phyloP scores from a whole-genome alignment of 768 basidiomycete genomes.

The Rhodotorula taiwanensis region DNA sequence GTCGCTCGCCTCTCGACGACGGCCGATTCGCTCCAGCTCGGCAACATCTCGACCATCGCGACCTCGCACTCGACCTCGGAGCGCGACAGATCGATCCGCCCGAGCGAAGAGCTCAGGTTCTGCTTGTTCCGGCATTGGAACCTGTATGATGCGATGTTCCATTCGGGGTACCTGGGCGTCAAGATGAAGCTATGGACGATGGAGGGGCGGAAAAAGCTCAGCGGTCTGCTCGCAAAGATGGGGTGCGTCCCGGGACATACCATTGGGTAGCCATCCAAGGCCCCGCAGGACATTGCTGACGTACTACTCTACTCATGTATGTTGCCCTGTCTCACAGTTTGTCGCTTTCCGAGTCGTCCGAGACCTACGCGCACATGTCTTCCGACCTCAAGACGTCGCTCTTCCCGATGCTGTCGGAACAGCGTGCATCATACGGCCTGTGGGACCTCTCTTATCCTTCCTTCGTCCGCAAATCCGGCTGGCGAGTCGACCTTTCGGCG shows the following conservation, averaged over 20 bases:
- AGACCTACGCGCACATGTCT: conserved; percentile 92
- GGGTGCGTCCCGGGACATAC: too few species aligned
- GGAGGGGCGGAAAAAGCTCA: conserved; percentile 76
- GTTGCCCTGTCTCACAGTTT: too few species aligned
- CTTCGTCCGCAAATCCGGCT: conserved; percentile 86
- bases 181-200: conserved; percentile 97
- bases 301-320: too few species aligned
- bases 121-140: conserved; percentile 97
- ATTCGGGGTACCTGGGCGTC: conserved; percentile 90
- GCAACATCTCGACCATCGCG: conserved; percentile 36
- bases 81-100: conserved; percentile 73
- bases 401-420: conserved; percentile 70
- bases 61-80: conserved; percentile 37
- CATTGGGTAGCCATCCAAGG: too few species aligned
- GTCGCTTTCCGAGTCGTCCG: conserved; percentile 87
- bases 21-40: conserved; percentile 8
- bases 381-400: conserved; percentile 80
- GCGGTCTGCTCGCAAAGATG: conserved; percentile 94
- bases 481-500: conserved; percentile 78
- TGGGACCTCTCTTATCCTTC: conserved; percentile 89
- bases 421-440: conserved; percentile 91
- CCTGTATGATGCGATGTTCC: conserved; percentile 94
- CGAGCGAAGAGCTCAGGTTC: conserved; percentile 84
- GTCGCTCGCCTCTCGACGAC: conserved; percentile 63
- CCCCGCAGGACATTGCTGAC: too few species aligned